Evolutionary conservation across 192 early-diverging fungal genomes (phyloP), one percentile per base, ranked within the genome.

Genomic region (Rhizophagus prolifer): DNA sequence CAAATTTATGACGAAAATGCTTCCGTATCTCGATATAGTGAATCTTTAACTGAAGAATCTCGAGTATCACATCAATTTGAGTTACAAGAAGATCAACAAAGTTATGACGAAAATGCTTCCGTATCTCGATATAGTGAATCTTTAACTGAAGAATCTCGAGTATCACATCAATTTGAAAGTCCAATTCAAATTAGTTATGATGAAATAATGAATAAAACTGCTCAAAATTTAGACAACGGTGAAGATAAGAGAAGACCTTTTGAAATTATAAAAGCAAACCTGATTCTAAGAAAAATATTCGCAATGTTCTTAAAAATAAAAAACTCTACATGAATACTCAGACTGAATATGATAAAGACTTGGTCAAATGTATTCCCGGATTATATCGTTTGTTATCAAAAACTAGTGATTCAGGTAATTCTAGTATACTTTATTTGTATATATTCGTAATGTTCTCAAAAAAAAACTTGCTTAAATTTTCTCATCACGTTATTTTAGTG

Each of bases 351-450:
- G 50, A 19, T 64, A 64, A 64, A 66, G 64, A 66, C 26, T 66
- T 66, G 19, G 26, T 1, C 31, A 19, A 66, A 9, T 34, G 2
- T 25, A 74, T 74, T 65, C 30, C 74, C 1, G 64, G 64, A 28
- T 47, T 75, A 10, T 75, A 75, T 66, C 60, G 31, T 66, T 65
- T 75, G 34, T 36, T 75, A 16, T 68, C 1, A 21, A 75, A 75
- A 66, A 38, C 65, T 66, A 47, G 46, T 25, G 74, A 63, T 16
- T 41, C 47, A 41, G 66, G 46, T 38, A 63, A 62, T 28, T 36
- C 36, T 5, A 36, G 74, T 75, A 50, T 21, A 62, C 47, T 30
- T 10, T 26, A 26, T 16, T 38, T 38, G 36, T 38, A 38, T 9
- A 7, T 38, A 8, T 38, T 38, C 36, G 5, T 38, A 9, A 38